A percentile compares a stretch with the other conserved stretches of the same genome.
These are phyloP conservation scores for Claviceps fusiformis DNA, from an alignment of 2,329 filamentous ascomycete species.

Conservation along the genomic window DNA sequence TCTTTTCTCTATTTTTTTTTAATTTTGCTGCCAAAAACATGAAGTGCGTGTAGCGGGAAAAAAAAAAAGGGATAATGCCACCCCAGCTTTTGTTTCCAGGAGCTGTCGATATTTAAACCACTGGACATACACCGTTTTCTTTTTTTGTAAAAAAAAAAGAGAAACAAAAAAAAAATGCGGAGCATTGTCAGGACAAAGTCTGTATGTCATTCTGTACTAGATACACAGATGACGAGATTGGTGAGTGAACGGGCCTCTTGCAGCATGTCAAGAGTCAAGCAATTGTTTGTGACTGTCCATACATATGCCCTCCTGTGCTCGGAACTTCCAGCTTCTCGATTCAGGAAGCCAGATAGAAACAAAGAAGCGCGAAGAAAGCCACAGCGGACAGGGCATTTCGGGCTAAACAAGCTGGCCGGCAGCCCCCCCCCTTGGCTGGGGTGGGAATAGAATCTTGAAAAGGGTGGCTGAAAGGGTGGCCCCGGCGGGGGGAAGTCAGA, in stretches of 20 bases:
- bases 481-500: neutral
- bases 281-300: neutral
- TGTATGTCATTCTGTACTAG: neutral
- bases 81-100: neutral
- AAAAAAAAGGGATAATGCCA: neutral
- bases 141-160: too few species aligned
- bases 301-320: slow-evolving; percentile 1
- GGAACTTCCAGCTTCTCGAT: slow-evolving; percentile 9
- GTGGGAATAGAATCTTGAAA: neutral
- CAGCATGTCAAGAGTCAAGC: neutral
- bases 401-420: neutral
- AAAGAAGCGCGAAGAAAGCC: slow-evolving; percentile 15
- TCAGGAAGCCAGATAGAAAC: slow-evolving; percentile 18
- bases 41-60: neutral
- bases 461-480: neutral
- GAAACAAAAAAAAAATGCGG: neutral
- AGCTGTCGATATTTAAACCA: neutral
- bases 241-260: neutral
- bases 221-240: too few species aligned
- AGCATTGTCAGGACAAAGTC: neutral
- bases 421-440: neutral
- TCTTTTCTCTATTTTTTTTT: neutral
- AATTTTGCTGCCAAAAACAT: neutral
- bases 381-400: slow-evolving; percentile 3
- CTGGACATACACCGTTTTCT: too few species aligned